phyloP scores from a whole-genome alignment of 345 rosid genomes.

The Lepidium africanum region DNA sequence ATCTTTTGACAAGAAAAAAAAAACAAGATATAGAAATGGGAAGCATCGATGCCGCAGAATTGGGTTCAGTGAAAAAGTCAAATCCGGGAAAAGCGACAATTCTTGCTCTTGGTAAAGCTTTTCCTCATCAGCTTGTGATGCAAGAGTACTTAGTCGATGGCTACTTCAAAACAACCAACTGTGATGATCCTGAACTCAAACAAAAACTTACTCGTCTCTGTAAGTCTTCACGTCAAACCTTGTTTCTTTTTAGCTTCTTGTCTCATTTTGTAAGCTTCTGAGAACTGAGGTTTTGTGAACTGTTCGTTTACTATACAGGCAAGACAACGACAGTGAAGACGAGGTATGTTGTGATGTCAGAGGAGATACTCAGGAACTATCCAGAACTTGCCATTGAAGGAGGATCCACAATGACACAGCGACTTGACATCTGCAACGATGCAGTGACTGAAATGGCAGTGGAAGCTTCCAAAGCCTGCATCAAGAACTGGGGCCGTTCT shows the following conservation, averaged over 20 bases:
- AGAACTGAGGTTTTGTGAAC: not conserved
- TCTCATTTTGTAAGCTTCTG: not conserved
- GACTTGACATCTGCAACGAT: constrained; percentile 65
- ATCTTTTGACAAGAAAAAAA: not conserved
- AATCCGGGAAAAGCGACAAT: constrained; percentile 70
- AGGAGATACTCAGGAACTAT: constrained; percentile 72
- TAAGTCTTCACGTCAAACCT: constrained; percentile 26
- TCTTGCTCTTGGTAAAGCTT: constrained; percentile 84
- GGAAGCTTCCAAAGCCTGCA: constrained; percentile 75
- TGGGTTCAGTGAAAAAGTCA: constrained; percentile 29
- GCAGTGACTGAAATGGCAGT: constrained; percentile 90
- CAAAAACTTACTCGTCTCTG: constrained; percentile 83
- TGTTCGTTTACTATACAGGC: constrained; percentile 40
- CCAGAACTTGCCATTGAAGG: constrained; percentile 87
- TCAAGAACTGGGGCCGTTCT: constrained; percentile 76
- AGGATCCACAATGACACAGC: constrained; percentile 71
- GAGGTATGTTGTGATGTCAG: constrained; percentile 94
- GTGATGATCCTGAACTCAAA: constrained; percentile 87
- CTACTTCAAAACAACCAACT: constrained; percentile 79
- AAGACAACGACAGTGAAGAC: constrained; percentile 93
- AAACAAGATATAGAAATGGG: constrained; percentile 36
- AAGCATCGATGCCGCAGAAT: constrained; percentile 29
- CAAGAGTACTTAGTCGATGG: constrained; percentile 93
- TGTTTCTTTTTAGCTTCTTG: not conserved
- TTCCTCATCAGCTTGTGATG: constrained; percentile 95